Conservation (phyloP, 768 basidiomycete species). For the Lentinula lateritia region DNA sequence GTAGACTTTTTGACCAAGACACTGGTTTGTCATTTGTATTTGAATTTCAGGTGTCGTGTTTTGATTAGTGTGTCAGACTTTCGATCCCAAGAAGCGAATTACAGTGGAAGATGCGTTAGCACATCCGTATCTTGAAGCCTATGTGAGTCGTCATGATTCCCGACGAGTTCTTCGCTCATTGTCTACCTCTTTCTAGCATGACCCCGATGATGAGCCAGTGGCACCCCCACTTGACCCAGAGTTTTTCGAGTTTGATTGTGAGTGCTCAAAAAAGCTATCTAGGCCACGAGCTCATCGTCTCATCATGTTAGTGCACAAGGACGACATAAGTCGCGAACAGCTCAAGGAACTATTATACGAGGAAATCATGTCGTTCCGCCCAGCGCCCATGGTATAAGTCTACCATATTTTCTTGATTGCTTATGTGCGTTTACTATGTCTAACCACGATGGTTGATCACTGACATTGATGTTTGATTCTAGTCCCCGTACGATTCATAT, state of each 20-base stretch:
- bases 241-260: constrained; percentile 97
- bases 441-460: not conserved
- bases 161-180: not conserved
- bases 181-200: constrained; percentile 51
- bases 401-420: not conserved
- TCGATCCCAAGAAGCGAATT: constrained; percentile 95
- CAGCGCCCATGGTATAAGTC: constrained; percentile 37
- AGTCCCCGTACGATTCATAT: not conserved
- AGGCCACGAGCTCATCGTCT: constrained; percentile 2
- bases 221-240: constrained; percentile 93
- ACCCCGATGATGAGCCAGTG: constrained; percentile 94
- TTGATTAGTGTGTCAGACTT: constrained; percentile 50
- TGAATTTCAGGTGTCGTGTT: not conserved
- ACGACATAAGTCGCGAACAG: constrained; percentile 92
- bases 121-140: constrained; percentile 92
- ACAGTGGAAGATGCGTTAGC: constrained; percentile 90
- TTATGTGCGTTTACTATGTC: not conserved
- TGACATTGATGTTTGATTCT: not conserved
- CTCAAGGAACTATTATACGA: constrained; percentile 92
- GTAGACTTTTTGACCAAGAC: constrained; percentile 74
- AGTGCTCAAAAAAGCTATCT: constrained; percentile 23
- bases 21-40: constrained; percentile 41
- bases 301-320: constrained; percentile 71
- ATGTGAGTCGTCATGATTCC: constrained; percentile 43
- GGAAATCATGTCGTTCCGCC: constrained; percentile 89